These are phyloP conservation scores for Saprolegnia parasitica DNA, from an alignment of 352 stramenopile species.

Conservation along the genomic window DNA sequence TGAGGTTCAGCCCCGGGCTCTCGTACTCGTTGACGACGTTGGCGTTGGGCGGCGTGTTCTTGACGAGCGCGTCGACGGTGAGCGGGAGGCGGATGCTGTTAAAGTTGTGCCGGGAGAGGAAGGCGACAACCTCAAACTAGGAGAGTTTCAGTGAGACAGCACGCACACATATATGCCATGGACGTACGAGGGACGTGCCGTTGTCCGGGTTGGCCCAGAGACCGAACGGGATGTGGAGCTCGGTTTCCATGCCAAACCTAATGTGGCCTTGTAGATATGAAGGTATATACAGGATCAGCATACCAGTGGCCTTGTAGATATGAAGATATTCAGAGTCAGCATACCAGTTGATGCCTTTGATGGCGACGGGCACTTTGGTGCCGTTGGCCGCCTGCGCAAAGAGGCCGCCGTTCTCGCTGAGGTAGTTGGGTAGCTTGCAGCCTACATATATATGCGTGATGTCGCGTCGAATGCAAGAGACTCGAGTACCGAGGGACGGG, in stretches of 20 bases:
- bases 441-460: conserved; percentile 10
- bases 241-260: conserved; percentile 61
- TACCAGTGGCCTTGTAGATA: too few relatives aligned
- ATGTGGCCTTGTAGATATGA: too few relatives aligned
- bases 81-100: conserved; percentile 57
- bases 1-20: conserved; percentile 59
- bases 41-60: conserved; percentile 39
- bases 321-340: too few relatives aligned
- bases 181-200: conserved; percentile 43
- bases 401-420: conserved; percentile 53
- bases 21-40: conserved; percentile 53
- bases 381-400: conserved; percentile 41
- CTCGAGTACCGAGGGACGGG: neutral
- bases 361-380: conserved; percentile 43
- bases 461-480: too few relatives aligned
- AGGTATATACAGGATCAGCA: too few relatives aligned
- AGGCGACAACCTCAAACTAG: conserved; percentile 51
- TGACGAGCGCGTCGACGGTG: conserved; percentile 47
- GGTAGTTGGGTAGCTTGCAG: conserved; percentile 55
- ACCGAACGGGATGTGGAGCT: conserved; percentile 45
- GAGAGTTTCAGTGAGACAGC: neutral
- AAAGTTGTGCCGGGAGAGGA: conserved; percentile 65
- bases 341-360: conserved; percentile 68
- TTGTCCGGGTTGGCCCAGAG: conserved; percentile 67
- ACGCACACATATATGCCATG: neutral